Percentiles rank a stretch among this genome's conserved stretches.
Conservation (phyloP, 495 filamentous ascomycete species). For the Penicillium soppii region DNA sequence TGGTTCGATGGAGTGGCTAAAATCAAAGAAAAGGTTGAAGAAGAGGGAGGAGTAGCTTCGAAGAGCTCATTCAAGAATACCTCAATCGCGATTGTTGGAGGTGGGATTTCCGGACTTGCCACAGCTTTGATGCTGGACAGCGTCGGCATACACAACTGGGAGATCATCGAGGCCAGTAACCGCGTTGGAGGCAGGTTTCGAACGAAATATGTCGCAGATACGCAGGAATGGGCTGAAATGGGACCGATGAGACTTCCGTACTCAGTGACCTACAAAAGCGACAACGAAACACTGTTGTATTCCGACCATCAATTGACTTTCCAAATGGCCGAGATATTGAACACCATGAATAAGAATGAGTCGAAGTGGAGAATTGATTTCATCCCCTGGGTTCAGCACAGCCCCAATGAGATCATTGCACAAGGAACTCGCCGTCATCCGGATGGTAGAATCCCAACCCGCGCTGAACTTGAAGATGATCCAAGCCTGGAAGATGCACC, state of each 20-base stretch:
- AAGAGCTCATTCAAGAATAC: conserved; percentile 14
- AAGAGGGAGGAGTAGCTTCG: conserved; percentile 1
- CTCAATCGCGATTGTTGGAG: conserved; percentile 59
- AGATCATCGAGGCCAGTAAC: conserved; percentile 48
- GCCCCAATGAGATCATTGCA: conserved; percentile 51
- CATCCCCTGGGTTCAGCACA: conserved; percentile 60
- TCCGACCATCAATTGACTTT: conserved; percentile 59
- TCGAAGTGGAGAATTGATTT: conserved; percentile 56
- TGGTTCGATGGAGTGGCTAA: conserved; percentile 28
- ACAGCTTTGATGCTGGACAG: conserved; percentile 44
- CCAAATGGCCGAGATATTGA: conserved; percentile 56
- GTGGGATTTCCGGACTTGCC: conserved; percentile 62
- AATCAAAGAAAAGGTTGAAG: conserved; percentile 14
- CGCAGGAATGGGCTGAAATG: conserved; percentile 66
- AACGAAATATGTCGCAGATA: conserved; percentile 56
- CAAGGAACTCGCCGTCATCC: conserved; percentile 48
- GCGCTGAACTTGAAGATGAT: conserved; percentile 29
- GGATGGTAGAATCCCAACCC: conserved; percentile 43
- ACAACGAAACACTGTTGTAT: conserved; percentile 50
- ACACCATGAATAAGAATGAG: conserved; percentile 51
- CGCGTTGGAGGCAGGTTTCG: conserved; percentile 56
- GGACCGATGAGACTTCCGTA: conserved; percentile 63
- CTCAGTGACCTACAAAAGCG: conserved; percentile 34
- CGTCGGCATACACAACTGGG: conserved; percentile 51
- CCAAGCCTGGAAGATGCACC: conserved; percentile 15